phyloP scores from a whole-genome alignment of 257 asterid species.

The Verbascum thapsus region DNA sequence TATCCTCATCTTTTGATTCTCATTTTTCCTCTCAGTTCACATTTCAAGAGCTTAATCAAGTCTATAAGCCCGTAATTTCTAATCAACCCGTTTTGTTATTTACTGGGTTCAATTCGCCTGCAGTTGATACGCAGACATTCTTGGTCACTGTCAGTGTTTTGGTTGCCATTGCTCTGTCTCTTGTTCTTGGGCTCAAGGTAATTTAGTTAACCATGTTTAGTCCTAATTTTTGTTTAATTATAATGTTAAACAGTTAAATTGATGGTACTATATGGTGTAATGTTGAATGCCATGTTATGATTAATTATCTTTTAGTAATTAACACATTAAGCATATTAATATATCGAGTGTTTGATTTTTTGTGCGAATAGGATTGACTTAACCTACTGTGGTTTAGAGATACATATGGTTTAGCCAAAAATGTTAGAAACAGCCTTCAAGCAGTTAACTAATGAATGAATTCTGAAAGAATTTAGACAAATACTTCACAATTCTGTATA shows the following conservation, averaged over 20 bases:
- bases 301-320: not conserved
- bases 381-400: too few relatives aligned
- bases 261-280: not conserved
- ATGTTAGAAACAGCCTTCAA: too few relatives aligned
- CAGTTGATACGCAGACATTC: slow-evolving; percentile 82
- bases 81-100: slow-evolving; percentile 63
- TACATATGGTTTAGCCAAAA: too few relatives aligned
- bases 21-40: slow-evolving; percentile 32
- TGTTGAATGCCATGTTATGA: slow-evolving; percentile 10
- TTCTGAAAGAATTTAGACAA: not conserved
- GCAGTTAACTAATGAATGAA: not conserved
- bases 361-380: too few relatives aligned
- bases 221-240: not conserved
- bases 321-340: too few relatives aligned
- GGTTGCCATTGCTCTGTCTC: slow-evolving; percentile 83
- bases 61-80: slow-evolving; percentile 27
- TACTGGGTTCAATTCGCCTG: slow-evolving; percentile 51
- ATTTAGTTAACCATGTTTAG: too few relatives aligned
- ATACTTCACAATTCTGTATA: not conserved
- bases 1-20: slow-evolving; percentile 33
- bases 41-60: slow-evolving; percentile 29
- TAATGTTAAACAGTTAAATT: not conserved
- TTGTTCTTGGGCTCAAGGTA: slow-evolving; percentile 88
- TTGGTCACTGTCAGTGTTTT: slow-evolving; percentile 75
- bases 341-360: too few relatives aligned